Evolutionary conservation across 768 basidiomycete species (phyloP).

Genomic region (Rhizopogon vinicolor): DNA sequence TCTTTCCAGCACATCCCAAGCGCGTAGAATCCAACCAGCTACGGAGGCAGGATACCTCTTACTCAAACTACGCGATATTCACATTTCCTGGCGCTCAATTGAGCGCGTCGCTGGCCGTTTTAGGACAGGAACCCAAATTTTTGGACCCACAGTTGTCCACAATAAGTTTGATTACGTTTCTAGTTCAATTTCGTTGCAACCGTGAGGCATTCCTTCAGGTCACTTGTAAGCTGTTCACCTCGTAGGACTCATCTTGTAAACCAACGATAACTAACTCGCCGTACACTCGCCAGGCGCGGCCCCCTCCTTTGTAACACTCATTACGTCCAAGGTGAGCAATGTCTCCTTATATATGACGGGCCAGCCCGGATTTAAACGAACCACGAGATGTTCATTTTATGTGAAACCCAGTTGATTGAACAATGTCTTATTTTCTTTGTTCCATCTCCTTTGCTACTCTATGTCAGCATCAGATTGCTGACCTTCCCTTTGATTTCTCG

Average conservation of each 20-base stretch:
- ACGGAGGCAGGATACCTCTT: slow-evolving; percentile 13
- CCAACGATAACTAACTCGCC: slow-evolving; percentile 4
- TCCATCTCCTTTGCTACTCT: slow-evolving; percentile 12
- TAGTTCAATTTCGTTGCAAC: slow-evolving; percentile 28
- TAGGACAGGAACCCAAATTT: slow-evolving; percentile 29
- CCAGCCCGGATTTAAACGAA: slow-evolving; percentile 13
- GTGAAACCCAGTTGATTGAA: slow-evolving; percentile 12
- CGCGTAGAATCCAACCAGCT: background rate
- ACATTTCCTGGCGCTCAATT: slow-evolving; percentile 6
- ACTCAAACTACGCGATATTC: slow-evolving; percentile 1
- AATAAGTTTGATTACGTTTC: slow-evolving; percentile 38
- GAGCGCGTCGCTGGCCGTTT: slow-evolving; percentile 21
- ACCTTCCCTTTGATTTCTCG: slow-evolving; percentile 9
- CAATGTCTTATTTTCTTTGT: slow-evolving; percentile 15
- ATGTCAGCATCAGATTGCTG: slow-evolving; percentile 11
- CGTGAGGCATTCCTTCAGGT: slow-evolving; percentile 15
- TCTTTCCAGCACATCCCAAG: slow-evolving; percentile 21
- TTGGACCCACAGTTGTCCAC: slow-evolving; percentile 54
- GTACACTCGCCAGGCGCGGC: slow-evolving; percentile 49
- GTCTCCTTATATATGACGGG: slow-evolving; percentile 5
- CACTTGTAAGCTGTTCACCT: background rate
- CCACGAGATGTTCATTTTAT: slow-evolving; percentile 16
- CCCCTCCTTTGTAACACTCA: slow-evolving; percentile 64
- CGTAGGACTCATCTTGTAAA: background rate
- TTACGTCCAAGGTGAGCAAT: slow-evolving; percentile 49